Evolutionary conservation across 306 rosid genomes (phyloP), one percentile per base, ranked within the genome.

Genomic region (Geum urbanum): DNA sequence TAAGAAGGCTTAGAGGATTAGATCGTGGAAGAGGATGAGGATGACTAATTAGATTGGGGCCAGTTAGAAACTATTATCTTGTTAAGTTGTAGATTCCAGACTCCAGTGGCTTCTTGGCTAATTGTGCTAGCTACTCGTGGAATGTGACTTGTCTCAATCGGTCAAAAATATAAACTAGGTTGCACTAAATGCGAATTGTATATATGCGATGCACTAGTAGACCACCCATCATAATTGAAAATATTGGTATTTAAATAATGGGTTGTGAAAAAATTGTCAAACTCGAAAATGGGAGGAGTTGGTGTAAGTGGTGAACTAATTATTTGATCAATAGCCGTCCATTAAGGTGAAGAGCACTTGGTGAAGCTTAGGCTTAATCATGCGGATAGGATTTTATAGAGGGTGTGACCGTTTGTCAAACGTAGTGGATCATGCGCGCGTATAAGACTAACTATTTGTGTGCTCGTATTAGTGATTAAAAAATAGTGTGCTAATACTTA

Each of bases 311-410:
- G 63, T 16, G 57, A 70, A 13, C 64, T 61, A 61, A 46, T 59
- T 8, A 32, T 32, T 67, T 43, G 49, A 71, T 78, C 69, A 69
- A 50, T 67, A 67, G 63, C 43, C 59, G 64, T 43, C 61, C 18
- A 32, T 56, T 73, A 62, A 51, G 22, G 43, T 77, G 52, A 3
- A 22, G 12, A 9, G 40, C 41, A 24, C 27, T 24, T 16, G 48
- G 63, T 65, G 67, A 32, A 73, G 39, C 51, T 32, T 22, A n/a
- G 45, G 49, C 35, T 32, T 1, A 32, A 32, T 32, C 37, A 3
- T 13, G 72, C 43, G 54, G 81, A 73, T 80, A 78, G 66, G 70
- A 61, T 69, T 74, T 56, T 60, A 76, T 70, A 78, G 43, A 45
- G 69, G 13, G 57, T 6, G 6, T 24, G n/a, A 32, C 37, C 15